These are phyloP conservation scores for Plantago elongata DNA, from an alignment of 257 asterid species.

Conservation along the genomic window DNA sequence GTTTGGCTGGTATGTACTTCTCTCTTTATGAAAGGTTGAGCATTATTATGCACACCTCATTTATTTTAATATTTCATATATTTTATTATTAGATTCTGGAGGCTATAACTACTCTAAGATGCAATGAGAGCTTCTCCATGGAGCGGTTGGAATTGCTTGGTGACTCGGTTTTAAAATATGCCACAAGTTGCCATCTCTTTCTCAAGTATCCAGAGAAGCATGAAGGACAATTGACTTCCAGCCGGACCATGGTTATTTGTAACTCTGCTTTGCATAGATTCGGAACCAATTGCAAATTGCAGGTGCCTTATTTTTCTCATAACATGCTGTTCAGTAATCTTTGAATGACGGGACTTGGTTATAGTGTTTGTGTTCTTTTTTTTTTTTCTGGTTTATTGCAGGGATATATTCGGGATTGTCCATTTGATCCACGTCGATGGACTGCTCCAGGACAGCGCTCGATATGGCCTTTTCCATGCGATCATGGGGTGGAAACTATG, in stretches of 20 bases:
- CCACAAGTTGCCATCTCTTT: constrained; percentile 69
- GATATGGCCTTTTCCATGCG: constrained; percentile 61
- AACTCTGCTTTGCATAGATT: constrained; percentile 66
- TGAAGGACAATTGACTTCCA: constrained; percentile 63
- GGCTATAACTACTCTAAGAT: constrained; percentile 78
- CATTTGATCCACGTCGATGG: constrained; percentile 91
- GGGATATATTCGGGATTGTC: constrained; percentile 67
- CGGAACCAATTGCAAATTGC: constrained; percentile 65
- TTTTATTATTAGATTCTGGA: constrained; percentile 63
- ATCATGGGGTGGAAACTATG: constrained; percentile 53
- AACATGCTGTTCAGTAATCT: background rate
- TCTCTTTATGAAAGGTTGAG: background rate
- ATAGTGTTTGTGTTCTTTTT: background rate
- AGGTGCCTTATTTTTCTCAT: constrained; percentile 37
- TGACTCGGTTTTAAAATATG: constrained; percentile 82
- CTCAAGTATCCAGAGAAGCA: constrained; percentile 65
- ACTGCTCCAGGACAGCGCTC: constrained; percentile 87
- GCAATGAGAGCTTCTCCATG: constrained; percentile 85
- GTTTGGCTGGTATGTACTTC: constrained; percentile 62
- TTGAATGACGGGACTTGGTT: background rate
- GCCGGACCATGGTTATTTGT: constrained; percentile 48
- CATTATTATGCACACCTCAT: background rate
- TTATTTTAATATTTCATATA: constrained; percentile 10
- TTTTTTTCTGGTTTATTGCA: constrained; percentile 22
- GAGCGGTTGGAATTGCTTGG: constrained; percentile 94